phyloP scores from a whole-genome alignment of 148 eudicot genomes.

The Amaranthus cruentus region DNA sequence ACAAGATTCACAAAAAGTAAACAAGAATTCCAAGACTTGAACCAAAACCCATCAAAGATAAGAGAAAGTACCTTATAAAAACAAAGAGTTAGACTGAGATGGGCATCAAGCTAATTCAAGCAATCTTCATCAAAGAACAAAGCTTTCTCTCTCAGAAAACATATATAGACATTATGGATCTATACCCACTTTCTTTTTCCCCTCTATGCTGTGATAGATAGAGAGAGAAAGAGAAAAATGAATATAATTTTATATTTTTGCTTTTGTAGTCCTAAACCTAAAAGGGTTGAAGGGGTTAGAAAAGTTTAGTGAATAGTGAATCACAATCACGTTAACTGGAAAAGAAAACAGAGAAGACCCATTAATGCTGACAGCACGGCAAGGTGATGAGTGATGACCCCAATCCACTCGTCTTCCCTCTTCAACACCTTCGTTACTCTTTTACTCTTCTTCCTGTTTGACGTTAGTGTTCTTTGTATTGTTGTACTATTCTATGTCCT shows the following conservation, averaged over 20 bases:
- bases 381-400: neutral
- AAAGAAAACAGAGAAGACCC: neutral
- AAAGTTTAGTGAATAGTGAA: no score
- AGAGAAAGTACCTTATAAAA: constrained; percentile 8
- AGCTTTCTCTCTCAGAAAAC: neutral
- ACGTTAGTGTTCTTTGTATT: no score
- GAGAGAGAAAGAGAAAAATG: no score
- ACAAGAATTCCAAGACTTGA: neutral
- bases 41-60: neutral
- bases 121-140: neutral
- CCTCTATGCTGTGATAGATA: neutral
- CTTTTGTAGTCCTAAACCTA: no score
- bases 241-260: neutral
- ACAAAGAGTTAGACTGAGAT: neutral
- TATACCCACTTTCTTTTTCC: neutral
- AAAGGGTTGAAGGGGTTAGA: neutral
- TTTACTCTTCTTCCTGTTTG: no score
- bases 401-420: no score
- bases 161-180: neutral
- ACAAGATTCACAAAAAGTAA: constrained; percentile 12
- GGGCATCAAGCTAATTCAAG: constrained; percentile 17
- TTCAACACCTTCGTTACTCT: no score
- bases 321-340: constrained; percentile 18
- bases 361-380: constrained; percentile 28
- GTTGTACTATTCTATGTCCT: no score